Percentiles rank a stretch among this genome's conserved stretches.
Evolutionary conservation across 1,284 basidiomycete genomes (phyloP).

Genomic region (Violaceomyces palustris): DNA sequence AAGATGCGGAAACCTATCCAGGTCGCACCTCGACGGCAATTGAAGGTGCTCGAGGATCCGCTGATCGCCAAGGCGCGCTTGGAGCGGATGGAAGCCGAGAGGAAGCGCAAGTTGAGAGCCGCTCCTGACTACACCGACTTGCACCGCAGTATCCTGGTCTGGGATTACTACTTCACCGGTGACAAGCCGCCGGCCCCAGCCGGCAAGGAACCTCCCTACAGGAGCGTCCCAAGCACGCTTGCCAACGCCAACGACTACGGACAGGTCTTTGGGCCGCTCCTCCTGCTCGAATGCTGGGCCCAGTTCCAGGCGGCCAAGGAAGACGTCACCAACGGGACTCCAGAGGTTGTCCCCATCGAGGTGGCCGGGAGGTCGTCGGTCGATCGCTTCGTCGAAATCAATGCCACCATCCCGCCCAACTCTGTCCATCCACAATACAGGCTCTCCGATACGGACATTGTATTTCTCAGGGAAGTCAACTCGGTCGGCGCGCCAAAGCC

Average conservation of each 20-base stretch:
- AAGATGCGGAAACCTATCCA: constrained; percentile 50
- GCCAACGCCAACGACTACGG: constrained; percentile 66
- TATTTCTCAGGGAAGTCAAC: constrained; percentile 74
- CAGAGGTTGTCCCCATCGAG: constrained; percentile 13
- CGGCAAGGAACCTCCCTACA: constrained; percentile 14
- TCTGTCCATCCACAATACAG: constrained; percentile 11
- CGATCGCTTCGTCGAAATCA: constrained; percentile 35
- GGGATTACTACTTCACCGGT: constrained; percentile 73
- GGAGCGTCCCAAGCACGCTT: constrained; percentile 62
- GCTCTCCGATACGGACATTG: constrained; percentile 57
- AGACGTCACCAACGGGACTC: constrained; percentile 1
- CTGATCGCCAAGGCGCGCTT: constrained; percentile 21
- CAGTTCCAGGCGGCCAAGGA: constrained; percentile 72
- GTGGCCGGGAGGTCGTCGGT: constrained; percentile 29
- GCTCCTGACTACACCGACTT: constrained; percentile 76
- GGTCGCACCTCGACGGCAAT: constrained; percentile 62
- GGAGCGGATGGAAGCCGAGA: constrained; percentile 31
- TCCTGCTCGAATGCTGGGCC: constrained; percentile 86
- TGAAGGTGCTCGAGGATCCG: constrained; percentile 64
- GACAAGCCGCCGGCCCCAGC: constrained; percentile 60
- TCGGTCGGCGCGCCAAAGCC: constrained; percentile 64
- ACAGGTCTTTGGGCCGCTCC: constrained; percentile 74
- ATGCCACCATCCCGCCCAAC: constrained; percentile 18
- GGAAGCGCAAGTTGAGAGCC: constrained; percentile 63
- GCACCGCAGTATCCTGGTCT: constrained; percentile 75